Evolutionary conservation across 2,329 filamentous ascomycete genomes (phyloP), one percentile per base, ranked within the genome.

Genomic region (Aspergillus sp.): DNA sequence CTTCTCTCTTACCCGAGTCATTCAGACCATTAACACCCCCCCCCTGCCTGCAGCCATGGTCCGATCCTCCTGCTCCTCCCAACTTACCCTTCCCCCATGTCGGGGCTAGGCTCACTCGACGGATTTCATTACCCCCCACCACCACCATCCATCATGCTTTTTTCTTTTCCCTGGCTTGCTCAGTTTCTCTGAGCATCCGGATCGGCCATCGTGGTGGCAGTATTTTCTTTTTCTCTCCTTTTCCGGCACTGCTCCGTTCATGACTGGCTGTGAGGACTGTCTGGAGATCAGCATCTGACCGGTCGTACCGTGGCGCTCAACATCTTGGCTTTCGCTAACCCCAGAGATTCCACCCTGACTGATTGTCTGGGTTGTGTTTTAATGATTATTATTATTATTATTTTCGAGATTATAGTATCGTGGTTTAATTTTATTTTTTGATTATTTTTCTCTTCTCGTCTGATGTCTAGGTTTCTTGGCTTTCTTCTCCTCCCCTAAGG

Each of bases 201-300:
- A 19, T 10, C 39, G 39, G 8, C 39, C 17, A 45, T 21, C 8
- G 10, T 13, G 9, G 13, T 57, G 55, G 19, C 23, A 17, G 52
- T 30, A 30, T 36, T 47, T n/a, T 56, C 51, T 51, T 25, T 52
- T 55, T 52, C 43, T 25, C 21, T 36, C n/a, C 17, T 48, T 59
- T 41, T 55, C 53, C 53, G 54, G 55, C 39, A 55, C 23, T 53
- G 28, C 48, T 55, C 41, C 13, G 9, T 17, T 28, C 38, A 30
- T 55, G 53, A 55, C 53, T 17, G 39, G 38, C 41, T 45, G 25
- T 30, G 53, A 21, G 39, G 39, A 30, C 19, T 25, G 53, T 47
- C 52, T 30, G 53, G 49, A 59, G 63, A 65, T 65, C 63, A 63
- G 58, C 61, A 58, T 61, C 61, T 65, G 63, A 65, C 63, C 61